These are phyloP conservation scores for Oldenlandia corymbosa DNA, from an alignment of 257 asterid genomes.

Conservation along the genomic window DNA sequence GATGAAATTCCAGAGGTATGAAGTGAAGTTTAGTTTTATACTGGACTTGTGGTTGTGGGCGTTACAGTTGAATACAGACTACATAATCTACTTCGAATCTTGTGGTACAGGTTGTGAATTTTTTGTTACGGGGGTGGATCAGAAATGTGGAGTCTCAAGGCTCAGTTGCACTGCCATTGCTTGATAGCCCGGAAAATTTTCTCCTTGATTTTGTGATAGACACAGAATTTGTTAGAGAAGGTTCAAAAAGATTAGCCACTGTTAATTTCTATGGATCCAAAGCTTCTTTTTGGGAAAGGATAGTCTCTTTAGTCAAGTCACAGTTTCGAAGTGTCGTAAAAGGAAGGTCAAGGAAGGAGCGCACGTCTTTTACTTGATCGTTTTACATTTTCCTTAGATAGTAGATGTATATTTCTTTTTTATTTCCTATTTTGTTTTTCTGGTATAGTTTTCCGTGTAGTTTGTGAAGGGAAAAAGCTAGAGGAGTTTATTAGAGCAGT, in stretches of 20 bases:
- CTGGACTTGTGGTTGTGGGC: no score
- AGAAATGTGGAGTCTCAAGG: constrained; percentile 62
- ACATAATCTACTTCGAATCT: constrained; percentile 1
- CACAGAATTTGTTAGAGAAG: constrained; percentile 50
- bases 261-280: constrained; percentile 66
- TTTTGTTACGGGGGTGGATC: constrained; percentile 80
- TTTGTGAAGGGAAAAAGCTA: no score
- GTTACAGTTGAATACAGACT: no score
- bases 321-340: constrained; percentile 17
- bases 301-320: constrained; percentile 44
- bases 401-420: no score
- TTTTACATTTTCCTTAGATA: no score
- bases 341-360: not conserved
- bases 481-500: no score
- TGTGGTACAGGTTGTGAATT: constrained; percentile 69
- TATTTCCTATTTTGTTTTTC: no score
- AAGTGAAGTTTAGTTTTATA: not conserved
- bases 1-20: constrained; percentile 97
- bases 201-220: constrained; percentile 34
- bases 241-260: constrained; percentile 43
- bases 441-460: no score
- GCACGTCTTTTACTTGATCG: not conserved
- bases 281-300: constrained; percentile 54
- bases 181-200: constrained; percentile 40
- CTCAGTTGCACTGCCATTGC: constrained; percentile 51